Evolutionary conservation across 768 basidiomycete species (phyloP).

Genomic region (Candolleomyces aberdarensis): DNA sequence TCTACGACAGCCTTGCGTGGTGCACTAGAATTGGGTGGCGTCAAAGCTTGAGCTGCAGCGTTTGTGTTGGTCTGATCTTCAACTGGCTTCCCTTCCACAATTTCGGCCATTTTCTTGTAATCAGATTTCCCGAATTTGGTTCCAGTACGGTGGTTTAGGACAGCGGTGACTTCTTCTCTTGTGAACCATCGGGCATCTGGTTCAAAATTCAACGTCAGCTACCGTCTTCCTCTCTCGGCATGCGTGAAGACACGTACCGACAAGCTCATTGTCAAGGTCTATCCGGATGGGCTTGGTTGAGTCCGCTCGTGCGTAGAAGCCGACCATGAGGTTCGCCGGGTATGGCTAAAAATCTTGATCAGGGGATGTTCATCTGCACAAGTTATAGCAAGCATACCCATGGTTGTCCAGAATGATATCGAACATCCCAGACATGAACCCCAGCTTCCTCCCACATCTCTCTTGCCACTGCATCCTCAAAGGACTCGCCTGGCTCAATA

Average conservation of each 20-base stretch:
- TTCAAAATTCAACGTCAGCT: not conserved
- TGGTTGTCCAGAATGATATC: slow-evolving; percentile 84
- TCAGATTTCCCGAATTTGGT: slow-evolving; percentile 47
- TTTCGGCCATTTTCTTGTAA: slow-evolving; percentile 45
- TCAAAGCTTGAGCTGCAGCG: slow-evolving; percentile 15
- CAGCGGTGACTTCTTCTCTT: slow-evolving; percentile 62
- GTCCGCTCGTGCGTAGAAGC: slow-evolving; percentile 81
- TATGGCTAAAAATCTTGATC: slow-evolving; percentile 57
- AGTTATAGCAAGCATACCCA: slow-evolving; percentile 52
- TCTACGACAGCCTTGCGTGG: slow-evolving; percentile 11
- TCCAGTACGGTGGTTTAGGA: slow-evolving; percentile 57
- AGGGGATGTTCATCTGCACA: not conserved
- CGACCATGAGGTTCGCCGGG: slow-evolving; percentile 88
- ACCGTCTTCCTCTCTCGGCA: not conserved
- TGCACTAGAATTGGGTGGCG: slow-evolving; percentile 19
- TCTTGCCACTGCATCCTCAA: slow-evolving; percentile 89
- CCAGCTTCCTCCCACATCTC: slow-evolving; percentile 98
- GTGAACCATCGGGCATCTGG: slow-evolving; percentile 90
- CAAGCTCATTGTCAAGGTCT: slow-evolving; percentile 95
- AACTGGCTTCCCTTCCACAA: slow-evolving; percentile 30
- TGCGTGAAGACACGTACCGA: slow-evolving; percentile 47
- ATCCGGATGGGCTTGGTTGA: slow-evolving; percentile 68
- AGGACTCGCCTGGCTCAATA: slow-evolving; percentile 89
- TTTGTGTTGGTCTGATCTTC: slow-evolving; percentile 16
- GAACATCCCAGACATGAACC: slow-evolving; percentile 77